Conservation (phyloP, 2,329 filamentous ascomycete species). For the Colletotrichum sp. region DNA sequence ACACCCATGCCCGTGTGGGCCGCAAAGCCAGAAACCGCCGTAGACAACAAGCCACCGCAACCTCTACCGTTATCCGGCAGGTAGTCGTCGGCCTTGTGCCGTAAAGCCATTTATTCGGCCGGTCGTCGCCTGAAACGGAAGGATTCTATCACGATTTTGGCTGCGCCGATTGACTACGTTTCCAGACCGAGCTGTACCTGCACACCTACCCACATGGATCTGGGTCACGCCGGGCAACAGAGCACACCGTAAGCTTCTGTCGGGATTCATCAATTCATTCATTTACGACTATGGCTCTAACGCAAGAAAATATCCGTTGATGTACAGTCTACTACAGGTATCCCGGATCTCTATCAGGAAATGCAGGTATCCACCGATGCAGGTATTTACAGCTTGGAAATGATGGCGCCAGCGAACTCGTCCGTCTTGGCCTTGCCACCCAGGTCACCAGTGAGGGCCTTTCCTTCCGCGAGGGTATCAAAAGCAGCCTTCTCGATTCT, state of each 20-base stretch:
- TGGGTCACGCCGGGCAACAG: too few relatives aligned
- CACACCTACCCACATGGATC: too few relatives aligned
- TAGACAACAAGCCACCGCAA: neutral
- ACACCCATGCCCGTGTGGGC: neutral
- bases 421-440: conserved; percentile 95
- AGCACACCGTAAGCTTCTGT: neutral
- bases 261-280: conserved; percentile 21
- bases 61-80: too few relatives aligned
- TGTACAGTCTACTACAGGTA: conserved; percentile 24
- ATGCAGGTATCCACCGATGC: conserved; percentile 41
- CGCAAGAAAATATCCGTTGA: conserved; percentile 20
- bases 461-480: conserved; percentile 93
- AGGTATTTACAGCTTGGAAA: conserved; percentile 64
- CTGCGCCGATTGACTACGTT: too few relatives aligned
- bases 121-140: too few relatives aligned
- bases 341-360: conserved; percentile 3
- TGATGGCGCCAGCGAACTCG: conserved; percentile 94
- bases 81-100: too few relatives aligned
- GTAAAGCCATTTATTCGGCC: too few relatives aligned
- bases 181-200: too few relatives aligned
- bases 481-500: conserved; percentile 96
- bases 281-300: conserved; percentile 20
- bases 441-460: conserved; percentile 93
- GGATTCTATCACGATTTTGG: too few relatives aligned
- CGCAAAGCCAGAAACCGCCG: neutral